Evolutionary conservation across 139 green algal genomes (phyloP), one percentile per base, ranked within the genome.

Genomic region (Micractinium conductrix): DNA sequence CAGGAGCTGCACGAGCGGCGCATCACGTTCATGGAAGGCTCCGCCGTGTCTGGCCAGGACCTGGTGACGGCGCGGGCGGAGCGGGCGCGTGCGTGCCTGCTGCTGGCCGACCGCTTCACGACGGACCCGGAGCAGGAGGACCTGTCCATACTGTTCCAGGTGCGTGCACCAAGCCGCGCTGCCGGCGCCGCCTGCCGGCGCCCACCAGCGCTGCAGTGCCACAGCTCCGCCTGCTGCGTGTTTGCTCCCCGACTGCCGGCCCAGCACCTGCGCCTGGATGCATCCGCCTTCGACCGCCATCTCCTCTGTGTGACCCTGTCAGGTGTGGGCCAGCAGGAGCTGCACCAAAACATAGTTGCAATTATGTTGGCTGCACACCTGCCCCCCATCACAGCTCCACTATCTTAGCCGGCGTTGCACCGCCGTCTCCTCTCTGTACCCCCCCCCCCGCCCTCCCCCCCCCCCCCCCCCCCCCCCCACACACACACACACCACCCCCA

Each of bases 1-100:
- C 53, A 62, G 53, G 53, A 62, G 53, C 53, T 62, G 53, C 53
- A 62, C 53, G 53, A 62, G 53, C 24, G 80, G 67, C 78, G 88
- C n/a, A 80, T 97, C 38, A 94, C 92, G 12, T 85, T 96, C 67
- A 85, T 95, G 48, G 92, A 97, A 85, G 94, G 93, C 17, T 92
- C 63, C 8, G 93, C 91, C 5, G 87, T 97, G 68, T 90, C 84
- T 9, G 91, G 93, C 60, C 75, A 78, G 12, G 94, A 97, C 85
- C 88, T 97, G 68, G 50, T 91, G 63, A 63, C 80, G 33, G 86
- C 81, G 21, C 38, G 80, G 22, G 91, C 90, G 2, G 90, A 94
- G 84, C 58, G 60, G 14, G 87, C 92, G 8, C 62, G 63, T 33
- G 91, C 91, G 28, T 67, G 90, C 16, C 85, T 97, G 70, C 86